phyloP scores from a whole-genome alignment of 2,329 filamentous ascomycete genomes.

The Lachnum nothofagi region DNA sequence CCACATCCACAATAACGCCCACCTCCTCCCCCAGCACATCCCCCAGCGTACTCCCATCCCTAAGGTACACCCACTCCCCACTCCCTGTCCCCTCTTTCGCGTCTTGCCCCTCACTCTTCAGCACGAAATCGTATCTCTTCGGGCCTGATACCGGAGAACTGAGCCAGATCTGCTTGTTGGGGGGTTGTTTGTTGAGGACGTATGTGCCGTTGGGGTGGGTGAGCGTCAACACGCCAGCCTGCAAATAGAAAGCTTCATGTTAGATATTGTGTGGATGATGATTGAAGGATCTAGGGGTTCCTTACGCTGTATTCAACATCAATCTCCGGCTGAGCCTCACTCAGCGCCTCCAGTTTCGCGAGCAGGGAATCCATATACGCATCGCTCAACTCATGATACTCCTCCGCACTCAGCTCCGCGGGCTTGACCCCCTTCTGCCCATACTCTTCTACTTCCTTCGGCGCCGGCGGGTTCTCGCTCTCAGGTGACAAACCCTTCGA shows the following conservation, averaged over 20 bases:
- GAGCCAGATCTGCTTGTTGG: conserved; percentile 96
- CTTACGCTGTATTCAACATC: conserved; percentile 87
- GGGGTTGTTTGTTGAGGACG: conserved; percentile 96
- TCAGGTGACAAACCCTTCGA: conserved; percentile 58
- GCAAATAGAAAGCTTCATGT: conserved; percentile 6
- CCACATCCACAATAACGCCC: conserved; percentile 48
- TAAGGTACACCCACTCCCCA: conserved; percentile 81
- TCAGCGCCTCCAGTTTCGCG: conserved; percentile 62
- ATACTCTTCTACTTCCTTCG: conserved; percentile 39
- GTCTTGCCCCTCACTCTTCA: conserved; percentile 65
- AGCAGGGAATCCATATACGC: conserved; percentile 60
- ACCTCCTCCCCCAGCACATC: conserved; percentile 72
- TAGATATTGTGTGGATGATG: conserved; percentile 1
- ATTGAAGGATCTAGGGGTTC: conserved; percentile 17
- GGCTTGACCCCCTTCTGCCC: no score
- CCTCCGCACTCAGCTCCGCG: conserved; percentile 59
- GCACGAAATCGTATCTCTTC: conserved; percentile 88
- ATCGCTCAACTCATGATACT: conserved; percentile 77
- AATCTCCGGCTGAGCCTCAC: conserved; percentile 67
- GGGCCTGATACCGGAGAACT: conserved; percentile 86
- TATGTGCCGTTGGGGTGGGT: conserved; percentile 71
- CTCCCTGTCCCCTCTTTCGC: conserved; percentile 71
- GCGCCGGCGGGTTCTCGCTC: conserved; percentile 45
- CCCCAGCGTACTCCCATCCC: conserved; percentile 73
- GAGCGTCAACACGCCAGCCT: conserved; percentile 85